Base-by-base conservation (phyloP, 1,139 yeast species). In the Magnusiomyces ingens region DNA sequence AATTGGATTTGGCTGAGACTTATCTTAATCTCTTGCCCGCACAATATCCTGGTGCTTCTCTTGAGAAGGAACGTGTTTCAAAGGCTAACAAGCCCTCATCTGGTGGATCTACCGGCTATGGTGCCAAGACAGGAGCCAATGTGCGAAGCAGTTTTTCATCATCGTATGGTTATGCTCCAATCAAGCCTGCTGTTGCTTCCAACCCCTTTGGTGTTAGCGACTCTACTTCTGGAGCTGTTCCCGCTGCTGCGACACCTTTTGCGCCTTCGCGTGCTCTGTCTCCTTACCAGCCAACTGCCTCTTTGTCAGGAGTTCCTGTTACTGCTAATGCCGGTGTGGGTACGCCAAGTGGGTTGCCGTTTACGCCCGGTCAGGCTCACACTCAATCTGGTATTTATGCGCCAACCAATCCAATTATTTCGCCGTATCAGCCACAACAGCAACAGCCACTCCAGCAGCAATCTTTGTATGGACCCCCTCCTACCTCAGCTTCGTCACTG, bases 51-150 rank as follows among this genome's bases (percentile, higher is more conserved):
- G 81, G 78, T 47, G 81, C 81, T 22, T 75, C 76, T 47, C 69
- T 79, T 48, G 96, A 88, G 64, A 85, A 83, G 69, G 94, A 88
- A 60, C 82, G 98, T 64, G 84, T 91, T 44, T 63, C 75, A 45
- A 82, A 80, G 62, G 95, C 95, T 8, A 59, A 61, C 18, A 60
- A 61, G 55, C 61, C 32, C 8, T 26, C 8, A 26, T 26, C 32
- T 5, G 32, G 32, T 26, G 60, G 55, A 59, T 44, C 26, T 44
- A 54, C 32, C 8, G 6, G 47, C 19, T 43, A 50, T 18, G 36
- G 55, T 19, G 47, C 52, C 15, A 55, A 49, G 46, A 41, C 51
- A 29, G 48, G 56, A 29, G 47, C 54, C 11, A 32, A 55, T 35
- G 43, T 26, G 38, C 38, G 56, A n/a, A 52, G 59, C 5, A 44